Base-by-base conservation (phyloP, 495 filamentous ascomycete genomes). In the Penicillium fimorum region DNA sequence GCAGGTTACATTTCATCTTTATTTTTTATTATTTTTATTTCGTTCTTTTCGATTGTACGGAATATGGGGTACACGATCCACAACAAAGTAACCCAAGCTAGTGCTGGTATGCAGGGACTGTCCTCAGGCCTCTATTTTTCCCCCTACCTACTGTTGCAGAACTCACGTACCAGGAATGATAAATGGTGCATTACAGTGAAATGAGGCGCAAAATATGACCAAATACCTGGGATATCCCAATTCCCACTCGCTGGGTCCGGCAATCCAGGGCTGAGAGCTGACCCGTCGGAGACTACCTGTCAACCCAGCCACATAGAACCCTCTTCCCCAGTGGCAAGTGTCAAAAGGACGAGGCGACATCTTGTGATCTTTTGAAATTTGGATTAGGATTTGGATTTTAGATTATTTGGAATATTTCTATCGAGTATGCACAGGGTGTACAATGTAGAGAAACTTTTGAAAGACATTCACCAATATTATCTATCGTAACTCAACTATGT, bases 51-150 rank as follows among this genome's bases (percentile, higher is more conserved):
- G 0, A 42, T 32, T 52, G 17, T 37, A 53, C 42, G 30, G 41
- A 20, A 18, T 53, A 53, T 42, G 24, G 22, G 10, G 38, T 44
- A 44, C 42, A 20, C 24, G 37, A 54, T 54, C 52, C 52, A 47
- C 51, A 52, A 12, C n/a, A 30, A 52, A 37, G 30, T 49, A 49
- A 49, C 50, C 52, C 33, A 32, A 45, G 29, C 41, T 43, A 37
- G 46, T 56, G 51, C 40, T 62, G 64, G 65, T 63, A 65, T 68
- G 62, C 46, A 68, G 62, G 62, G 59, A 56, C 57, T 27, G 32
- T 52, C 50, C 42, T 54, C 43, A 27, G 43, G 52, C 43, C 25
- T 52, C 50, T 56, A 35, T 48, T 55, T 55, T 50, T 41, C 18
- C 29, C 50, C 46, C 51, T 48, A 47, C 32, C 29, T 52, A 12